Evolutionary conservation across 331 rosid species (phyloP), one percentile per base, ranked within the genome.

Genomic region (Erythrophleum ivorense): DNA sequence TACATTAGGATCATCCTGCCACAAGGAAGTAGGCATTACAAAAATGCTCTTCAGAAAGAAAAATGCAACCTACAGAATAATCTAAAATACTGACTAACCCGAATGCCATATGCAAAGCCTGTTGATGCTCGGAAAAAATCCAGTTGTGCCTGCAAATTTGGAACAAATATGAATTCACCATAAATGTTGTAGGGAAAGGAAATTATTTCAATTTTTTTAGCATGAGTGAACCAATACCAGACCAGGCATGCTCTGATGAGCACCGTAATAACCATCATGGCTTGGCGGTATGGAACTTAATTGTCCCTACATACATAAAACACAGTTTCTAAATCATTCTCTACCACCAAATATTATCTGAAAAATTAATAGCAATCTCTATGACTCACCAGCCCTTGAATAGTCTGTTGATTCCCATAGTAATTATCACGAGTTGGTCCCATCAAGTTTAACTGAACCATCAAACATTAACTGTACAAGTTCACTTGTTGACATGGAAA

Each of bases 361-460:
- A 34, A 50, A 46, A 81, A 58, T 52, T 15, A 24, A 59, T 72
- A 60, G 16, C 34, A 73, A 73, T 45, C 40, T 68, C 40, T 41
- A 73, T 24, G 69, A 86, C 97, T 69, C 90, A 95, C 99, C 91
- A 95, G 95, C 71, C 97, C 97, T 78, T 85, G 97, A 55, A 95
- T 92, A 79, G 96, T 82, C 89, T 92, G 98, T 84, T 93, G 98
- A 90, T 88, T 94, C 80, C 95, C 92, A 34, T 91, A 96, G 86
- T 92, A 96, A 87, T 88, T 91, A 58, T 96, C 99, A 10, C 99
- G 97, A 1, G 98, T 92, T 64, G 99, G 97, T 57, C 94, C 99
- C 98, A 96, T 96, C 86, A 96, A 85, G 85, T 96, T 93, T 85
- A 96, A 86, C 77, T 95, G 90, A 81, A 89, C 85, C 90, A 89